Evolutionary conservation across 805 yeast species (phyloP).

Genomic region (Vanderwaltozyma verrucispora): DNA sequence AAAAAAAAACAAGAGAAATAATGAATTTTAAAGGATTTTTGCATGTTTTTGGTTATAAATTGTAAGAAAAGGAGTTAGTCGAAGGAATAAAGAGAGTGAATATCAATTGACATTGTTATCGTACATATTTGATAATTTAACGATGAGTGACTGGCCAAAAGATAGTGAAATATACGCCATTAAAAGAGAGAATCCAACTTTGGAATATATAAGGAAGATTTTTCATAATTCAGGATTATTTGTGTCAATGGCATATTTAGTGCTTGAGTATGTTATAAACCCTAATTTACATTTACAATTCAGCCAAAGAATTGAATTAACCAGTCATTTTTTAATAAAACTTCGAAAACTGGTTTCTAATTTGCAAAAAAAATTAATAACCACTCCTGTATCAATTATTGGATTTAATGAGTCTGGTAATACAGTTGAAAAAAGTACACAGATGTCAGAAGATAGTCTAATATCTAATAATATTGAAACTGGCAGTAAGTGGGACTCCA

Average conservation of each 20-base stretch:
- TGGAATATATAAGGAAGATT: slow-evolving; percentile 14
- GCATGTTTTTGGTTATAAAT: too few species aligned
- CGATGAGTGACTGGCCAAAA: too few species aligned
- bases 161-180: slow-evolving; percentile 3
- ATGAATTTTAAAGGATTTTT: too few species aligned
- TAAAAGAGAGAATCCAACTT: slow-evolving; percentile 17
- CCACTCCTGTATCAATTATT: slow-evolving; percentile 33
- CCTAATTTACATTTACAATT: slow-evolving; percentile 34
- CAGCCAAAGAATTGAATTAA: slow-evolving; percentile 31
- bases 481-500: slow-evolving; percentile 7
- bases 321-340: slow-evolving; percentile 20
- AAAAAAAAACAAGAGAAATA: too few species aligned
- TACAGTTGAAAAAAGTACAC: slow-evolving; percentile 23
- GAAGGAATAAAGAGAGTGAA: too few species aligned
- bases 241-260: slow-evolving; percentile 13
- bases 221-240: slow-evolving; percentile 24
- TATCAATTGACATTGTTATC: too few species aligned
- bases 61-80: too few species aligned
- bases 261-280: slow-evolving; percentile 22
- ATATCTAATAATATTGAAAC: slow-evolving; percentile 3
- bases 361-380: slow-evolving; percentile 19
- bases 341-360: slow-evolving; percentile 21
- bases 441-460: slow-evolving; percentile 11
- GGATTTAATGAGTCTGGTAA: slow-evolving; percentile 32
- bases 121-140: too few species aligned